Evolutionary conservation across 148 eudicot species (phyloP), one percentile per base, ranked within the genome.

Genomic region (Camellia lanceoleosa): DNA sequence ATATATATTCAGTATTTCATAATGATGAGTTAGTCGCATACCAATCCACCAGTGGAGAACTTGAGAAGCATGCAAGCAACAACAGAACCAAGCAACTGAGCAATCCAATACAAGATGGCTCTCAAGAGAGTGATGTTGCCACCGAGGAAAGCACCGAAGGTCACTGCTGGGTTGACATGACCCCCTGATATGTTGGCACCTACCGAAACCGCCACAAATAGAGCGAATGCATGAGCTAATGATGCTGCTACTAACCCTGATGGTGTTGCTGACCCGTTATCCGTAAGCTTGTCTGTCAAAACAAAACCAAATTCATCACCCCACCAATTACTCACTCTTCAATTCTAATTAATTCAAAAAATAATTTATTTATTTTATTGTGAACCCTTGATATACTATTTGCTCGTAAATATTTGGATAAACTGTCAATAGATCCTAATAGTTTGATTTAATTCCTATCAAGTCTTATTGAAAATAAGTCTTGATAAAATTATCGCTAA

Each of bases 151-250:
- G 92, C 90, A 11, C 92, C 94, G 52, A 91, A 89, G 52, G 94
- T 91, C 14, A 89, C 94, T 0, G 93, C 93, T 0, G 91, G 93
- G 61, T 91, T 91, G 18, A 91, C 94, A 81, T 91, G 94, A 5
- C 94, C 94, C 7, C 94, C 92, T 0, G 94, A 91, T 10, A 91
- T 87, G 80, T 91, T 91, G 5, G 94, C 92, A 10, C 90, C 88
- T 1, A 89, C 88, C 7, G 92, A 82, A 20, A 91, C 86, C 14
- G 90, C 94, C 77, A 91, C 92, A 58, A 87, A 80, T 7, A 91
- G 78, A 0, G 87, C 92, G 15, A 91, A 91, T 2, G 89, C 89
- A 73, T 91, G 90, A 1, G 90, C 84, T 81, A 91, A 75, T 47
- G 94, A 77, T 12, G 92, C 94, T 3, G 82, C 88, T 67, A 89